These are phyloP conservation scores for Solanum hybrid DNA, from an alignment of 305 asterid species.

Conservation along the genomic window DNA sequence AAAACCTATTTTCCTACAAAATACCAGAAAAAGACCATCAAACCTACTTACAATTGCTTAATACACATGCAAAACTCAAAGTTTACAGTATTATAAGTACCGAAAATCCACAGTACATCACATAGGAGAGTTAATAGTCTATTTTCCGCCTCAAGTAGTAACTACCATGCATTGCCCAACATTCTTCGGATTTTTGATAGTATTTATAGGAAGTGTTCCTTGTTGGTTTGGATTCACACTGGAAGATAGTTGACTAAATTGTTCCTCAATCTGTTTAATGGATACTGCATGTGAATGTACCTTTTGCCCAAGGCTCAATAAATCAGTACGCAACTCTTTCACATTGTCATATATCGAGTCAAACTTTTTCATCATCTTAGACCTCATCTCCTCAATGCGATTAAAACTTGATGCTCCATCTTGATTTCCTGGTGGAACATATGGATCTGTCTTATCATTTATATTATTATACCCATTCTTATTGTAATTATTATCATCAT, in stretches of 20 bases:
- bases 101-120: not conserved
- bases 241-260: not conserved
- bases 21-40: not conserved
- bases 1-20: not conserved
- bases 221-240: not conserved
- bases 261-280: not conserved
- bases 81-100: not conserved
- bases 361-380: not conserved
- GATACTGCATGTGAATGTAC: not conserved
- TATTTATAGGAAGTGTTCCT: not conserved
- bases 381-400: not conserved
- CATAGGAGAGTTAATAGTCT: not conserved
- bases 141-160: not conserved
- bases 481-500: not conserved
- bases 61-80: not conserved
- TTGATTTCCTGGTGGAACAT: not conserved
- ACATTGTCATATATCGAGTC: not conserved
- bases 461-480: not conserved
- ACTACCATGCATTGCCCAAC: not conserved
- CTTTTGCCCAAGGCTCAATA: not conserved
- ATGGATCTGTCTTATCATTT: not conserved
- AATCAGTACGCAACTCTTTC: not conserved
- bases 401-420: not conserved
- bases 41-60: not conserved
- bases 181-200: not conserved